Conservation (phyloP, 2,329 filamentous ascomycete species). For the Aotearoamyces nothofagi region DNA sequence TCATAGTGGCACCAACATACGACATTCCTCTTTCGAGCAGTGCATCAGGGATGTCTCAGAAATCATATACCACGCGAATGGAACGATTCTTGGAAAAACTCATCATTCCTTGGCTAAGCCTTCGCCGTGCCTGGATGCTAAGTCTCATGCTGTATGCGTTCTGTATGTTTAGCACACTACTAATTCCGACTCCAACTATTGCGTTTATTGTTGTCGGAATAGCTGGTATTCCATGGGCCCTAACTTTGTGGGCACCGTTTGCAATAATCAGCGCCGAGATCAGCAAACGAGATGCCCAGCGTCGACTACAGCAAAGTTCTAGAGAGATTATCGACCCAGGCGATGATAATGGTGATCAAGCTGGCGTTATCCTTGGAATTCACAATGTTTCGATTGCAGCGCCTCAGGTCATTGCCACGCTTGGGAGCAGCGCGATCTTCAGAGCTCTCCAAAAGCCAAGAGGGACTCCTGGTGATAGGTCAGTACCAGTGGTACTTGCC, state of each 20-base stretch:
- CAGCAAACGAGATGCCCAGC: conserved; percentile 60
- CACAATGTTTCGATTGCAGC: conserved; percentile 92
- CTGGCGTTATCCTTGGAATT: conserved; percentile 72
- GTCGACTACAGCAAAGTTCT: conserved; percentile 29
- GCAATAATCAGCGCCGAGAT: conserved; percentile 92
- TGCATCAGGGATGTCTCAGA: conserved; percentile 12
- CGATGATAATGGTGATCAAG: conserved; percentile 10
- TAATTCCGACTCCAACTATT: conserved; percentile 54
- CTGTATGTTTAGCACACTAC: conserved; percentile 71
- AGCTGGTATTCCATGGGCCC: conserved; percentile 81
- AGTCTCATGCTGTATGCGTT: conserved; percentile 72
- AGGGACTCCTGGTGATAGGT: conserved; percentile 70
- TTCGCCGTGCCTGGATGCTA: conserved; percentile 75
- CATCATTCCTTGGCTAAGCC: conserved; percentile 68
- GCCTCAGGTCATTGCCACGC: conserved; percentile 79
- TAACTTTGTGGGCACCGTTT: conserved; percentile 90
- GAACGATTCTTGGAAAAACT: conserved; percentile 38
- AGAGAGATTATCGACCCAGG: conserved; percentile 7
- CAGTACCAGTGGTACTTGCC: conserved; percentile 73
- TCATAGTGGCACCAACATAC: conserved; percentile 75
- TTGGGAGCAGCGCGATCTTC: conserved; percentile 76
- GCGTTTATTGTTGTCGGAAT: conserved; percentile 68
- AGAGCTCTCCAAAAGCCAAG: conserved; percentile 74
- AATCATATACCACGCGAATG: conserved; percentile 14
- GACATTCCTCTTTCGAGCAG: conserved; percentile 23